A percentile compares a stretch with the other conserved stretches of the same genome.
Evolutionary conservation across 2,329 filamentous ascomycete species (phyloP).

Genomic region (Uncinocarpus reesii): DNA sequence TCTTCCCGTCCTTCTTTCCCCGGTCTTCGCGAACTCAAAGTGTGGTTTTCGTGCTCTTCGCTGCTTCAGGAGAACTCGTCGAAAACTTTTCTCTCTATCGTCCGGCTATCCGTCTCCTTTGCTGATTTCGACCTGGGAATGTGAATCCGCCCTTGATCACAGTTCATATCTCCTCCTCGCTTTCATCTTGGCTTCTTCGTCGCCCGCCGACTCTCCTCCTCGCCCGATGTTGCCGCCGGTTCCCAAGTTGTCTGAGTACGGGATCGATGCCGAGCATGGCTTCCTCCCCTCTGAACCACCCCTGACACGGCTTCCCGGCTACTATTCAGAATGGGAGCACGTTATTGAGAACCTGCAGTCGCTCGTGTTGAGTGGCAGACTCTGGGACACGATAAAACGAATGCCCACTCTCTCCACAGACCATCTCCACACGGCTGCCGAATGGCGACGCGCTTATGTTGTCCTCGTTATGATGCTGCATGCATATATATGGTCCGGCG

Average conservation of each 20-base stretch:
- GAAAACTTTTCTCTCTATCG: background rate
- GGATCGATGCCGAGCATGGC: conserved; percentile 54
- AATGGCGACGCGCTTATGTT: conserved; percentile 83
- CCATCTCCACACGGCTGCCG: conserved; percentile 68
- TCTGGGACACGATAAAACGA: conserved; percentile 67
- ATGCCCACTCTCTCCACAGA: conserved; percentile 76
- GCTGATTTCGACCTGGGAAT: background rate
- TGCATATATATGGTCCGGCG: conserved; percentile 81
- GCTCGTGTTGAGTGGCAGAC: conserved; percentile 70
- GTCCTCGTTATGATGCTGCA: conserved; percentile 72
- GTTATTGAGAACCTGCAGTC: conserved; percentile 76
- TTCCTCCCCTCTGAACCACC: conserved; percentile 79
- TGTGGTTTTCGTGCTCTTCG: too few relatives aligned
- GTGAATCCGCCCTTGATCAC: background rate
- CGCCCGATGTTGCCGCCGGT: conserved; percentile 37
- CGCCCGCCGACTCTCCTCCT: background rate
- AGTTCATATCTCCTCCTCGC: background rate
- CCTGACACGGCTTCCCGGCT: conserved; percentile 68
- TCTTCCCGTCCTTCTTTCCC: conserved; percentile 5
- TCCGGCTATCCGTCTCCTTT: background rate
- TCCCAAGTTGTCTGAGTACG: conserved; percentile 59
- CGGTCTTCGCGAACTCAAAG: conserved; percentile 1
- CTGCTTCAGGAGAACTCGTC: too few relatives aligned
- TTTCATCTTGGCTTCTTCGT: background rate
- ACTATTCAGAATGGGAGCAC: conserved; percentile 92